Evolutionary conservation across 169 alveolate genomes (phyloP).

Genomic region (Cryptosporidium ubiquitum): DNA sequence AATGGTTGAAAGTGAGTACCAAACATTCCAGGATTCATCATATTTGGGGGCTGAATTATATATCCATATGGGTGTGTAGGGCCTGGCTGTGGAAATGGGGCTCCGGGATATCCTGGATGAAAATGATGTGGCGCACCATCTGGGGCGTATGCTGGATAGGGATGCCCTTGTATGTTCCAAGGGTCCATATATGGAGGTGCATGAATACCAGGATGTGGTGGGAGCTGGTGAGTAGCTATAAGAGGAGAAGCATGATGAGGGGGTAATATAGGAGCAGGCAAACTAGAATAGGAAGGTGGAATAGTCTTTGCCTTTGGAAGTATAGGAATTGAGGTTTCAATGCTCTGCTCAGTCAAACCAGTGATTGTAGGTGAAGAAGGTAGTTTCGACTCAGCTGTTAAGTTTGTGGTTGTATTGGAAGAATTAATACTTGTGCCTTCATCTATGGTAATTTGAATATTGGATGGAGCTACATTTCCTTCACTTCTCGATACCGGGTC

Average conservation of each 20-base stretch:
- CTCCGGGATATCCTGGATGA: slow-evolving; percentile 36
- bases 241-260: slow-evolving; percentile 4
- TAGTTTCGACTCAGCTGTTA: neutral
- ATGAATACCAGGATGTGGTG: slow-evolving; percentile 51
- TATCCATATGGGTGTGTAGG: slow-evolving; percentile 46
- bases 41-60: slow-evolving; percentile 23
- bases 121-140: slow-evolving; percentile 12
- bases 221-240: slow-evolving; percentile 33
- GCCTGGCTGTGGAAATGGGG: slow-evolving; percentile 11
- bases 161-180: slow-evolving; percentile 28
- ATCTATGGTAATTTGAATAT: neutral
- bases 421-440: neutral
- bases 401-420: neutral
- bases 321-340: slow-evolving; percentile 4
- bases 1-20: slow-evolving; percentile 45
- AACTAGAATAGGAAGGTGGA: neutral
- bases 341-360: neutral
- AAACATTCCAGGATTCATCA: neutral
- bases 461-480: neutral
- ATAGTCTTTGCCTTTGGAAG: neutral
- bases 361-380: neutral
- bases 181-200: slow-evolving; percentile 19
- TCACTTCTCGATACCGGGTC: neutral
- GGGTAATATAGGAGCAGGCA: slow-evolving; percentile 13
- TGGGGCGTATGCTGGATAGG: slow-evolving; percentile 16